Evolutionary conservation across 208 protist genomes (phyloP).

Genomic region (Leishmania mexicana): DNA sequence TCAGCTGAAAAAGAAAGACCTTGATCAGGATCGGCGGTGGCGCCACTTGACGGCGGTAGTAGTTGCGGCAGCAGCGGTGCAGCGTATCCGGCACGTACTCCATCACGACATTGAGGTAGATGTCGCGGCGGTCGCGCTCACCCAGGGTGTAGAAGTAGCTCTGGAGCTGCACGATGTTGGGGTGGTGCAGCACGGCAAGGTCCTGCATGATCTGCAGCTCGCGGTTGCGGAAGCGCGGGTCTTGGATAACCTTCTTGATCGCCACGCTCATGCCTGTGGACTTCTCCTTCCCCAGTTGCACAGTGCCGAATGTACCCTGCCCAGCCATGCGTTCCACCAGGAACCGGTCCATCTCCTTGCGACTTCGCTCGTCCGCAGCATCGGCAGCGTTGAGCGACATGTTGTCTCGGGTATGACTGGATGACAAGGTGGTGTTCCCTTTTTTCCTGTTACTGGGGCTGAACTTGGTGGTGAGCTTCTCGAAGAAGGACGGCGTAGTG

Average conservation of each 20-base stretch:
- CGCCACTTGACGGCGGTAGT: constrained; percentile 88
- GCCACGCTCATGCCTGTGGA: constrained; percentile 64
- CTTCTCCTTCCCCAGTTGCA: constrained; percentile 93
- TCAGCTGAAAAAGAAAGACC: constrained; percentile 86
- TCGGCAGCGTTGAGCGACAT: constrained; percentile 70
- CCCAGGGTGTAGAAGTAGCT: constrained; percentile 97
- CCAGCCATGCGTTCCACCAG: constrained; percentile 93
- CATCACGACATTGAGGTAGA: constrained; percentile 99
- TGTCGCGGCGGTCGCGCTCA: constrained; percentile 93
- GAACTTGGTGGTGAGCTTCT: constrained; percentile 22
- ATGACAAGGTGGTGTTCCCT: constrained; percentile 17
- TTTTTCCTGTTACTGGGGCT: constrained; percentile 35
- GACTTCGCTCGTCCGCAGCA: constrained; percentile 70
- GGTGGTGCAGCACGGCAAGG: constrained; percentile 85
- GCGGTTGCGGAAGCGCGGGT: constrained; percentile 98
- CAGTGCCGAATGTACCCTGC: constrained; percentile 97
- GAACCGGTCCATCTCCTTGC: constrained; percentile 87
- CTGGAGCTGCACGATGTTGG: constrained; percentile 94
- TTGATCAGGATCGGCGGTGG: constrained; percentile 82
- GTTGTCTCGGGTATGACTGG: constrained; percentile 20
- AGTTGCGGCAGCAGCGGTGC: constrained; percentile 94
- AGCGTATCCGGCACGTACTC: constrained; percentile 99
- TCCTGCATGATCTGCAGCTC: constrained; percentile 95
- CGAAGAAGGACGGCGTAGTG: constrained; percentile 33
- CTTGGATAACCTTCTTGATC: constrained; percentile 95